Evolutionary conservation across 768 basidiomycete species (phyloP).

Genomic region (Flagelloscypha sp.): DNA sequence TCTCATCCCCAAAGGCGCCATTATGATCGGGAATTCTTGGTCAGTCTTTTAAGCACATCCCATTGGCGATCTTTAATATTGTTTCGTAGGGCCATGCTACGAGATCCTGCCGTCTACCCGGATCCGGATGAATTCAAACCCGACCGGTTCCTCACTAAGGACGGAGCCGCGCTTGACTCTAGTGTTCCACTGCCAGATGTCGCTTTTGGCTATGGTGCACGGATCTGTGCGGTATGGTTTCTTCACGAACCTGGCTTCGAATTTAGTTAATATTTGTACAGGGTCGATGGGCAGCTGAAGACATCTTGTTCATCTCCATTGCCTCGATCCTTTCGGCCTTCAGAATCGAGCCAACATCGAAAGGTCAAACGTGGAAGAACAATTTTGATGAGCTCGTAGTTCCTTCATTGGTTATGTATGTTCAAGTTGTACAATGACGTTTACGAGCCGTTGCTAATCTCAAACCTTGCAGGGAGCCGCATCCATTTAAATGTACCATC

Average conservation of each 20-base stretch:
- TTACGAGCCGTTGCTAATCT: background rate
- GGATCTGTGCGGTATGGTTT: conserved; percentile 2
- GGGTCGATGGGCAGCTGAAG: no score
- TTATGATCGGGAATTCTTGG: conserved; percentile 11
- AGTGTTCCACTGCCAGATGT: conserved; percentile 11
- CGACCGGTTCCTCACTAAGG: conserved; percentile 28
- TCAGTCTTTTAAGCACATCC: no score
- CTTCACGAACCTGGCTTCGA: no score
- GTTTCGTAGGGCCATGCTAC: conserved; percentile 27
- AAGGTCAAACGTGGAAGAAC: no score
- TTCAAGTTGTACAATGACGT: no score
- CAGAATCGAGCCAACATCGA: no score
- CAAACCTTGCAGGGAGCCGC: conserved; percentile 16
- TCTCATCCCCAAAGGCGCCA: conserved; percentile 8
- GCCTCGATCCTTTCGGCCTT: conserved; percentile 19
- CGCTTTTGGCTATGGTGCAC: conserved; percentile 11
- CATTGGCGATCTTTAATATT: no score
- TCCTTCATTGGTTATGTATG: no score
- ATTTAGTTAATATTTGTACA: no score
- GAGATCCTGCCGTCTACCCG: conserved; percentile 27
- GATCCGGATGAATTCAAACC: conserved; percentile 34
- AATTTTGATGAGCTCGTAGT: no score
- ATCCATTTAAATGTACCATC: conserved; percentile 20
- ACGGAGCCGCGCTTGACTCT: conserved; percentile 11
- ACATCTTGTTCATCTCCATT: no score